phyloP scores from a whole-genome alignment of 1,139 yeast species.

The Blastobotrys elegans region DNA sequence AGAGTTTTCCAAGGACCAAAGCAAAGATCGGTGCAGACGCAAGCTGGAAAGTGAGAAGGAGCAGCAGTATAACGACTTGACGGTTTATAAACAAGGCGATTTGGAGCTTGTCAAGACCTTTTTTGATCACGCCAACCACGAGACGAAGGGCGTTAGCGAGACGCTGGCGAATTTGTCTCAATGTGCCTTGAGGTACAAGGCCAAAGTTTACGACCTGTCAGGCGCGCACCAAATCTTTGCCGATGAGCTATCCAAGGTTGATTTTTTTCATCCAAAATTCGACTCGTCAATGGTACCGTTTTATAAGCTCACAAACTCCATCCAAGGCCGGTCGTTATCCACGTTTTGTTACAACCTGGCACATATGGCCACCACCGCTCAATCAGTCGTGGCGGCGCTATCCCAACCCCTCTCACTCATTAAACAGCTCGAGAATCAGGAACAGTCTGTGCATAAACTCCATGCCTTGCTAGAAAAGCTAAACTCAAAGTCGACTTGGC shows the following conservation, averaged over 20 bases:
- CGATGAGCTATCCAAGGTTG: slow-evolving; percentile 18
- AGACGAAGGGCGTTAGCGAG: slow-evolving; percentile 19
- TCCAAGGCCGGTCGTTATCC: slow-evolving; percentile 14
- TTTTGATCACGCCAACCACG: slow-evolving; percentile 26
- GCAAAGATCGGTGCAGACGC: slow-evolving; percentile 33
- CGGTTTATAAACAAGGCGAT: slow-evolving; percentile 23
- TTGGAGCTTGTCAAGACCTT: slow-evolving; percentile 26
- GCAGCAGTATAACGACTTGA: slow-evolving; percentile 27
- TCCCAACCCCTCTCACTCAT: slow-evolving; percentile 26
- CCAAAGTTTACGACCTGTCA: slow-evolving; percentile 22
- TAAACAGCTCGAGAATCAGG: slow-evolving; percentile 24
- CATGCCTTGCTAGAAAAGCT: slow-evolving; percentile 28
- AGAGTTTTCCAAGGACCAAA: slow-evolving; percentile 33
- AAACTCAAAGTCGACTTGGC: slow-evolving; percentile 31
- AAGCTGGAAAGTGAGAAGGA: slow-evolving; percentile 34
- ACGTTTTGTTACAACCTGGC: slow-evolving; percentile 18
- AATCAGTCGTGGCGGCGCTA: slow-evolving; percentile 22
- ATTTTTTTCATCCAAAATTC: slow-evolving; percentile 15
- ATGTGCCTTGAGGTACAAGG: slow-evolving; percentile 18
- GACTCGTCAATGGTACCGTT: slow-evolving; percentile 14
- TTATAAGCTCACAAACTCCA: slow-evolving; percentile 13
- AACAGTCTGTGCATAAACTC: slow-evolving; percentile 20
- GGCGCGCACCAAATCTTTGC: slow-evolving; percentile 22
- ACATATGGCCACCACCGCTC: slow-evolving; percentile 19
- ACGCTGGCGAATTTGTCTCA: slow-evolving; percentile 19